Evolutionary conservation across 768 basidiomycete genomes (phyloP).

Genomic region (Suillus tomentosus): DNA sequence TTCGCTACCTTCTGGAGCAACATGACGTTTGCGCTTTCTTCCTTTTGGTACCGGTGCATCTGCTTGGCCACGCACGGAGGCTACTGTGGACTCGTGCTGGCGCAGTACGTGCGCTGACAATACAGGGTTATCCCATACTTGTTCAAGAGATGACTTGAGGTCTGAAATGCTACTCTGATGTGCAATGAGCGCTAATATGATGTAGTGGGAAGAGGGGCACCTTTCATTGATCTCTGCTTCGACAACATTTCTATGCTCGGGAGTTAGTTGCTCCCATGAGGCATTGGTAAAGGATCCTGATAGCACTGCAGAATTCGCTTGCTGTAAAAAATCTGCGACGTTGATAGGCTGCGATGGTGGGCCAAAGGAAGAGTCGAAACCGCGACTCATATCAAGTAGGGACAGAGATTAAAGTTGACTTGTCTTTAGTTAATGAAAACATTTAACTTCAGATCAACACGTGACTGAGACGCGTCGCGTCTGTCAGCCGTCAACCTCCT

Average conservation of each 20-base stretch:
- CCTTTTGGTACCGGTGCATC: conserved; percentile 30
- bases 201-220: conserved; percentile 27
- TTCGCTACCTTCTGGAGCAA: conserved; percentile 22
- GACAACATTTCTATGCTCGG: conserved; percentile 32
- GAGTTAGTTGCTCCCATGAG: conserved; percentile 27
- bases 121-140: conserved; percentile 55
- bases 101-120: conserved; percentile 58
- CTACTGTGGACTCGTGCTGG: conserved; percentile 52
- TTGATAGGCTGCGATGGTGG: conserved; percentile 61
- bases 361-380: conserved; percentile 58
- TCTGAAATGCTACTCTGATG: conserved; percentile 51
- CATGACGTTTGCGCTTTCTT: conserved; percentile 39
- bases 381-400: conserved; percentile 27
- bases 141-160: conserved; percentile 44
- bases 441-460: background rate
- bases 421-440: background rate
- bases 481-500: background rate
- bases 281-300: conserved; percentile 15
- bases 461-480: background rate
- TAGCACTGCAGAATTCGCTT: conserved; percentile 23
- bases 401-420: background rate
- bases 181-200: conserved; percentile 1
- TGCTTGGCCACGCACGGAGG: conserved; percentile 36
- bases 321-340: conserved; percentile 46
- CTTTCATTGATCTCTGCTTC: conserved; percentile 43